A percentile compares a stretch with the other conserved stretches of the same genome.
phyloP scores from a whole-genome alignment of 129 eudicot genomes.

The Tagetes patula region DNA sequence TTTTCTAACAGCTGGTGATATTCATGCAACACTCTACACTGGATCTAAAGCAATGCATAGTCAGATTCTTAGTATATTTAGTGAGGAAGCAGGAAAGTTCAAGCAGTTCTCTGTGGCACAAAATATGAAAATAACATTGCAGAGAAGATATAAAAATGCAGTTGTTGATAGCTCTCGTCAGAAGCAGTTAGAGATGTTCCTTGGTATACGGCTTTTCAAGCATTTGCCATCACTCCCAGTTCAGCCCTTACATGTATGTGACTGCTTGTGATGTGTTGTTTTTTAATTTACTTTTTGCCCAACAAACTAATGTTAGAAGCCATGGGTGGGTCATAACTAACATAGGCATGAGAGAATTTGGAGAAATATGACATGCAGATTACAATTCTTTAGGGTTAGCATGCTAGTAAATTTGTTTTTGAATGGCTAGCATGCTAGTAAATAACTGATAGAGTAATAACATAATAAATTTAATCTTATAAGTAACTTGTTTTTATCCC shows the following conservation, averaged over 20 bases:
- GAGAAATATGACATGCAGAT: not conserved
- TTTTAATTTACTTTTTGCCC: not conserved
- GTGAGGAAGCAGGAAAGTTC: conserved; percentile 88
- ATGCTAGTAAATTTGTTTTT: not conserved
- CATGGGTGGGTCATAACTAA: not conserved
- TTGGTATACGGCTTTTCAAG: conserved; percentile 85
- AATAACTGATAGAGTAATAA: not conserved
- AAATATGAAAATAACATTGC: conserved; percentile 90
- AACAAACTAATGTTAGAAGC: conserved; percentile 1
- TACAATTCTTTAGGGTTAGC: conserved; percentile 13
- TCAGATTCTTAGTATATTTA: conserved; percentile 92
- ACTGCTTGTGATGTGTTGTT: conserved; percentile 2
- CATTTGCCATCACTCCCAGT: conserved; percentile 81
- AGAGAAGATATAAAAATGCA: conserved; percentile 97
- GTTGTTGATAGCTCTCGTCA: conserved; percentile 98
- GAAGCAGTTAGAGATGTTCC: conserved; percentile 91
- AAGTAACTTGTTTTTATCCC: not conserved
- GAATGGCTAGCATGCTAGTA: not conserved
- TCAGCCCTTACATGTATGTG: conserved; percentile 73
- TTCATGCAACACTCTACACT: conserved; percentile 93
- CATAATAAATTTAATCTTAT: conserved; percentile 3
- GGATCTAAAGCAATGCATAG: conserved; percentile 99
- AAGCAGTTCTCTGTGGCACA: conserved; percentile 97
- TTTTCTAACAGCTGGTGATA: conserved; percentile 87
- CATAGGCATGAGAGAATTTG: not conserved